A percentile compares a stretch with the other conserved stretches of the same genome.
Evolutionary conservation across 768 basidiomycete genomes (phyloP).

Genomic region (Antrodiella citrinella): DNA sequence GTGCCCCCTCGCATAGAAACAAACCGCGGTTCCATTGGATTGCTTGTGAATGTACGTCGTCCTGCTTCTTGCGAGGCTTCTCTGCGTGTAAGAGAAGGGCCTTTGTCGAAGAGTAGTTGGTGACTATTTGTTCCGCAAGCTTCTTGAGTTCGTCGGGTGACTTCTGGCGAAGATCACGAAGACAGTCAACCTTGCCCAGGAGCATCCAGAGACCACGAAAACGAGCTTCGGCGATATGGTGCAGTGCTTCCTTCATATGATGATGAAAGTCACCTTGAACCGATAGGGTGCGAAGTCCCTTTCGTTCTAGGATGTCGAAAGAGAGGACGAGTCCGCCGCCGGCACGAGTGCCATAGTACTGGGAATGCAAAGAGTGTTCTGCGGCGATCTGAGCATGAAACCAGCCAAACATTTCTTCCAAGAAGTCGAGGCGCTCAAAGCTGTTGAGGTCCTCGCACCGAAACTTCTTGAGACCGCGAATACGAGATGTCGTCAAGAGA

Average conservation of each 20-base stretch:
- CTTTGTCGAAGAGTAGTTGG: conserved; percentile 22
- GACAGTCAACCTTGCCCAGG: conserved; percentile 15
- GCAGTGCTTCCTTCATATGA: conserved; percentile 27
- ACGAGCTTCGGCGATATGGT: conserved; percentile 30
- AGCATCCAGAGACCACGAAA: conserved; percentile 26
- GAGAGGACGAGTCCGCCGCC: conserved; percentile 15
- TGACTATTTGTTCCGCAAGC: conserved; percentile 22
- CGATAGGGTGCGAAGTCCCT: conserved; percentile 10
- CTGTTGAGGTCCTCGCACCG: conserved; percentile 30
- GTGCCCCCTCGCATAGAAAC: conserved; percentile 25
- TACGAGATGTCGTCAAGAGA: conserved; percentile 30
- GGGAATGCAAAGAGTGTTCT: conserved; percentile 32
- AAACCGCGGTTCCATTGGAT: conserved; percentile 9
- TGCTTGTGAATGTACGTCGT: conserved; percentile 6
- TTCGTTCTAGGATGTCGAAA: conserved; percentile 16
- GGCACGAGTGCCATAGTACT: conserved; percentile 27
- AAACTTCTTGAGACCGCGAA: conserved; percentile 30
- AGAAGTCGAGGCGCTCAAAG: conserved; percentile 30
- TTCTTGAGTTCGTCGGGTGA: conserved; percentile 20
- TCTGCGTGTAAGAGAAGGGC: conserved; percentile 18
- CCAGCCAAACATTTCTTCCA: conserved; percentile 29
- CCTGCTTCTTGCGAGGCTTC: conserved; percentile 6
- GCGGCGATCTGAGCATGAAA: conserved; percentile 34
- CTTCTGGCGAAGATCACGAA: conserved; percentile 20
- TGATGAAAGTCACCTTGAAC: conserved; percentile 19